Evolutionary conservation across 306 rosid genomes (phyloP).

Genomic region (Sesbania bispinosa): DNA sequence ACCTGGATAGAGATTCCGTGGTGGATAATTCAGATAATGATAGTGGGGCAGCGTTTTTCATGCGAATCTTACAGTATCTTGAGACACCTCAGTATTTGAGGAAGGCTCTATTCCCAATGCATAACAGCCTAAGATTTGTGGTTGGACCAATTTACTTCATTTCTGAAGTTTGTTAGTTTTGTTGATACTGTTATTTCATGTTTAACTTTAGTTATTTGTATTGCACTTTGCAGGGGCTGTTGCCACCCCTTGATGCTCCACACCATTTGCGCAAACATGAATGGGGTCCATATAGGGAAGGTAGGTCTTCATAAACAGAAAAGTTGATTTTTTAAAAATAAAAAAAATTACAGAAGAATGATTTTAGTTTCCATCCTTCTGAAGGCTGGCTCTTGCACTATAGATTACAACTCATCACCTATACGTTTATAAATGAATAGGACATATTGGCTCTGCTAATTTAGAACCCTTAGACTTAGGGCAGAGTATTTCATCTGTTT

Average conservation of each 20-base stretch:
- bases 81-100: slow-evolving; percentile 98
- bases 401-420: background rate
- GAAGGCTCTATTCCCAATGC: slow-evolving; percentile 85
- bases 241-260: slow-evolving; percentile 98
- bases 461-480: background rate
- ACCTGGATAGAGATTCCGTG: slow-evolving; percentile 27
- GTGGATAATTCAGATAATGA: slow-evolving; percentile 58
- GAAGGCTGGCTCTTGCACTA: background rate
- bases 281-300: slow-evolving; percentile 88
- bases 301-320: slow-evolving; percentile 43
- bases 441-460: background rate
- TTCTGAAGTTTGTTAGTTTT: slow-evolving; percentile 3
- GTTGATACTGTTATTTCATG: slow-evolving; percentile 3
- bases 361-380: slow-evolving; percentile 11
- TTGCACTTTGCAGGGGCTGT: slow-evolving; percentile 61
- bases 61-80: slow-evolving; percentile 76
- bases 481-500: background rate
- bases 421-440: background rate
- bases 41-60: slow-evolving; percentile 73
- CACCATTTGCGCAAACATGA: slow-evolving; percentile 97
- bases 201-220: background rate
- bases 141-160: slow-evolving; percentile 40
- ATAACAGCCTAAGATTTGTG: slow-evolving; percentile 83
- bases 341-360: background rate
- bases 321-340: background rate